Base-by-base conservation (phyloP, 345 rosid species). In the Lenwebbia sp. region DNA sequence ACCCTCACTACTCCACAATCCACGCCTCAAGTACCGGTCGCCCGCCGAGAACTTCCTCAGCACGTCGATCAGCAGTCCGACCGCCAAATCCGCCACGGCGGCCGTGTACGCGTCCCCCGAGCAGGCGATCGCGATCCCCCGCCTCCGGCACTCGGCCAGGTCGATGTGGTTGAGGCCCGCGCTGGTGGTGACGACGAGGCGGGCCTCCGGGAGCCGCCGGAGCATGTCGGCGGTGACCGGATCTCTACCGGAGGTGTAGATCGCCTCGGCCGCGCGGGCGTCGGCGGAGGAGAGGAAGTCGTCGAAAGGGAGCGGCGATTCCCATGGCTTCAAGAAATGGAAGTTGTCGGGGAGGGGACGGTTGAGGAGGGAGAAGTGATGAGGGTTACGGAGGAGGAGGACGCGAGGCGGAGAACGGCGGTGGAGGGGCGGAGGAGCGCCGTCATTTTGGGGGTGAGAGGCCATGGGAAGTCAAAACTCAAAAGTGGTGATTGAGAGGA, bases 111-210 rank as follows among this genome's bases (percentile, higher is more conserved):
- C 85, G n/a, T 62, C 33, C 4, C 87, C 88, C 44, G 83, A 57
- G 44, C 82, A 82, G 85, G 91, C 65, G 1, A 91, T 84, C 21
- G 86, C 88, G 83, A 91, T 81, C 74, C 91, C 92, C 25, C 88
- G 88, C 52, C 86, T 78, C 51, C 89, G 88, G 86, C 92, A 88
- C 87, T 87, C 91, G 10, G 81, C 82, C 57, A 91, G 86, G 88
- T 90, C 92, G 17, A 89, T 84, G 85, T 91, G 91, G 86, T 91
- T 78, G 88, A 86, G 51, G 85, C 91, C 92, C 14, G 87, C 88
- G 85, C 90, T 86, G 83, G 90, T 83, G 22, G 89, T 83, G 26
- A 91, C 87, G 26, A 91, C 85, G 26, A 89, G 88, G 57, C 86
- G 58, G 57, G 88, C 81, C 25, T 86, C 78, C 13, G 90, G 89